Conservation (phyloP, 23 red algal species). For the Gracilaria vermiculophylla region DNA sequence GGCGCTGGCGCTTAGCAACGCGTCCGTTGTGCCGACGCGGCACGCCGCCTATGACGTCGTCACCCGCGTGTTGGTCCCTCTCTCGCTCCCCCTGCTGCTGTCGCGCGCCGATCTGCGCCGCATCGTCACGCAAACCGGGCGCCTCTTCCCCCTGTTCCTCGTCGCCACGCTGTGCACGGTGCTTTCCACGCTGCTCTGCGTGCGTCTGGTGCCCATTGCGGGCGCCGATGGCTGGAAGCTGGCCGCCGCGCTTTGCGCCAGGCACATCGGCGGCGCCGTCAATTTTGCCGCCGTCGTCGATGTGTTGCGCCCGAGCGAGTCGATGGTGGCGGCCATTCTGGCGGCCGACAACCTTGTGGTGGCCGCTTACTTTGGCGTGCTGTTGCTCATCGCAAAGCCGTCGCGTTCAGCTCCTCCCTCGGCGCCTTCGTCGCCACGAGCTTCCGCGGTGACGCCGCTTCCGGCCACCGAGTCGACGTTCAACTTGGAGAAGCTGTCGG, state of each 20-base stretch:
- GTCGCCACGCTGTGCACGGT: constrained; percentile 51
- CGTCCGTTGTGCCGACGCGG: constrained; percentile 52
- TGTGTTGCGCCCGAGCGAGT: constrained; percentile 10
- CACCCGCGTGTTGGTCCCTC: constrained; percentile 55
- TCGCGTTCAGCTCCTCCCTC: background rate
- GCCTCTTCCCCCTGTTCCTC: constrained; percentile 65
- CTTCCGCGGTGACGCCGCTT: background rate
- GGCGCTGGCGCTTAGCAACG: constrained; percentile 47
- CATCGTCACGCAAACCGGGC: constrained; percentile 47
- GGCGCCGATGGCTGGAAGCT: constrained; percentile 73
- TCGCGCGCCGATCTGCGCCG: constrained; percentile 80
- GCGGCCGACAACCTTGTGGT: constrained; percentile 90
- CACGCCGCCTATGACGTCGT: constrained; percentile 49
- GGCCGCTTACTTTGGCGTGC: constrained; percentile 65
- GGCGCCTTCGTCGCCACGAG: background rate
- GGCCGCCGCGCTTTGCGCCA: constrained; percentile 72
- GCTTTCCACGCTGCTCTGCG: constrained; percentile 59
- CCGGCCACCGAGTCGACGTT: background rate
- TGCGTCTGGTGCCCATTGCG: constrained; percentile 39
- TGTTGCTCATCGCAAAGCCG: constrained; percentile 56
- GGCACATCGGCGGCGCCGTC: constrained; percentile 90
- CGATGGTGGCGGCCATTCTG: constrained; percentile 53
- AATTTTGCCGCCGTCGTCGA: constrained; percentile 87
- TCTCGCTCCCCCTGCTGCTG: constrained; percentile 78
- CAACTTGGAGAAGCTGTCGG: constrained; percentile 5